Evolutionary conservation across 2,329 filamentous ascomycete genomes (phyloP).

Genomic region (Bretziella fagacearum): DNA sequence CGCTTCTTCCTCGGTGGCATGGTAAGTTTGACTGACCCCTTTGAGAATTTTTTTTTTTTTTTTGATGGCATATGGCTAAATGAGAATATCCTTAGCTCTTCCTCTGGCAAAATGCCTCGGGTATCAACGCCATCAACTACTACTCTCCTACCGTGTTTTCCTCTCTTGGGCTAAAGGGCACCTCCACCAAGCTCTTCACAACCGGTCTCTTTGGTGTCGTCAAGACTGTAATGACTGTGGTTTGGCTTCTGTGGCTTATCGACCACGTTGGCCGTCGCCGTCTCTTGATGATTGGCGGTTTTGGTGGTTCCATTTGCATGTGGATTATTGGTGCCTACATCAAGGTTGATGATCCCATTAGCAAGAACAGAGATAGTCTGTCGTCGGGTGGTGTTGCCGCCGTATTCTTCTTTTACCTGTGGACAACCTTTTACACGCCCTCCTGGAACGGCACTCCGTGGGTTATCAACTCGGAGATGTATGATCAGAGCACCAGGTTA

Average conservation of each 20-base stretch:
- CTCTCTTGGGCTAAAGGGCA: conserved; percentile 30
- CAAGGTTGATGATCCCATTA: conserved; percentile 34
- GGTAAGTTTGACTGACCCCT: conserved; percentile 2
- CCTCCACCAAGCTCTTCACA: conserved; percentile 33
- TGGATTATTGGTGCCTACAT: conserved; percentile 34
- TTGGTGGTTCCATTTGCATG: conserved; percentile 56
- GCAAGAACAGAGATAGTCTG: conserved; percentile 22
- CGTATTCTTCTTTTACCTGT: conserved; percentile 49
- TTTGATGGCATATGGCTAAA: neutral
- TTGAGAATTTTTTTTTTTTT: neutral
- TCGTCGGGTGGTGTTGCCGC: conserved; percentile 44
- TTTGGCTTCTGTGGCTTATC: conserved; percentile 38
- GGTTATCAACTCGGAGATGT: conserved; percentile 55
- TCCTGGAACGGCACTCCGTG: conserved; percentile 53
- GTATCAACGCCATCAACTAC: conserved; percentile 69
- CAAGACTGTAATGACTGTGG: conserved; percentile 36
- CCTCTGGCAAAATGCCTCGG: conserved; percentile 58
- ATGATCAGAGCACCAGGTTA: conserved; percentile 12
- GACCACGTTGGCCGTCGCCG: conserved; percentile 55
- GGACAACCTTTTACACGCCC: conserved; percentile 51
- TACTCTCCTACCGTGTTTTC: conserved; percentile 48
- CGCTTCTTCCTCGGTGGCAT: conserved; percentile 57
- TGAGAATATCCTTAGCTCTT: conserved; percentile 33
- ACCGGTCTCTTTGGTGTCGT: conserved; percentile 65
- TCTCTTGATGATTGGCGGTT: conserved; percentile 49